Base-by-base conservation (phyloP, 31 red algal species). In the Porphyra umbilicalis region DNA sequence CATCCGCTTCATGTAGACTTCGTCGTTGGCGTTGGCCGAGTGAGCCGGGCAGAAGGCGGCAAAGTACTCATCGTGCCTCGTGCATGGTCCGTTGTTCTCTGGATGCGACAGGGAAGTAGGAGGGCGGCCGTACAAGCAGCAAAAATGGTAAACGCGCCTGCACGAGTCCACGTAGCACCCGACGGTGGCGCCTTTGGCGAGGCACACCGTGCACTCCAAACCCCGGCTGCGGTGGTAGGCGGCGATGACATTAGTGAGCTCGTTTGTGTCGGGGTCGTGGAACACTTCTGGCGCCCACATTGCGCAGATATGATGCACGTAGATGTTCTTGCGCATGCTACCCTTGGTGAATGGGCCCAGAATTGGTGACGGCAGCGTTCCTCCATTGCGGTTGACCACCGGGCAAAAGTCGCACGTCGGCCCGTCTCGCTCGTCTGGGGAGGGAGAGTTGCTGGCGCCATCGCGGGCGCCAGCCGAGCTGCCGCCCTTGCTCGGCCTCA, bases 251-350 rank as follows among this genome's bases (percentile, higher is more conserved):
- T 87, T 79, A 33, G 82, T 79, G 6, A 95, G 76, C 33, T 88
- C 87, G 31, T 78, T 81, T 13, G 86, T 81, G 0, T 67, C 39
- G 0, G 83, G 39, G 80, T 95, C 93, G 0, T 82, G 42, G 77
- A 85, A 95, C 25, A 95, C 93, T 75, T 95, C 88, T 13, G 93
- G 93, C 35, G 93, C 93, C 93, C 93, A 95, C 76, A 88, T 90
- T 14, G 90, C 89, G 76, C 93, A 95, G 36, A 91, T 85, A 42
- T 89, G 90, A 39, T 95, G 93, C 16, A 95, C 93, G 46, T 81
- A 88, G 16, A 95, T 81, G 34, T 79, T 79, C 34, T 46, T 87
- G 39, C 75, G 79, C 35, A 46, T 80, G n/a, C 75, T 36, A 35
- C 32, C 34, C 46, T n/a, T n/a, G n/a, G 91, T 85, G 31, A 95